Conservation (phyloP, 1,284 basidiomycete species). For the Sporisorium sorghi region DNA sequence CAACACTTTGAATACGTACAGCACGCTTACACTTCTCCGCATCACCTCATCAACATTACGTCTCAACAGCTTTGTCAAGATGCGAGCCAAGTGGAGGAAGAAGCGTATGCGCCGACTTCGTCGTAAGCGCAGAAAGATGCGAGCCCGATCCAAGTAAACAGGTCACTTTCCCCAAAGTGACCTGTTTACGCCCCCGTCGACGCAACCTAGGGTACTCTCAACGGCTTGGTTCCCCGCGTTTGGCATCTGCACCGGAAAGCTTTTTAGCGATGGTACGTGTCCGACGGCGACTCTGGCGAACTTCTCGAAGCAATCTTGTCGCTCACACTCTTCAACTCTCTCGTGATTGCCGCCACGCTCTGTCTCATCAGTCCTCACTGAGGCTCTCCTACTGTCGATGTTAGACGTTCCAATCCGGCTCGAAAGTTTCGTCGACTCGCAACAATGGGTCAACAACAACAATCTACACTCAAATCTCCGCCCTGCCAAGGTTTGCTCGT, state of each 20-base stretch:
- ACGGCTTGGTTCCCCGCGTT: conserved; percentile 22
- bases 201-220: conserved; percentile 19
- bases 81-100: conserved; percentile 68
- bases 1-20: too few species aligned
- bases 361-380: conserved; percentile 21
- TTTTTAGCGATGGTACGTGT: conserved; percentile 33
- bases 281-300: not conserved
- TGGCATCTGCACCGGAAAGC: conserved; percentile 21
- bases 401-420: conserved; percentile 21
- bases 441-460: conserved; percentile 39
- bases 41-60: not conserved
- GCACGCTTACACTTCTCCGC: conserved; percentile 23
- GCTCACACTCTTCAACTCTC: conserved; percentile 4
- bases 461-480: conserved; percentile 22
- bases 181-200: conserved; percentile 31
- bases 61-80: conserved; percentile 52
- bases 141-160: conserved; percentile 67
- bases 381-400: conserved; percentile 11
- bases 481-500: conserved; percentile 31
- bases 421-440: conserved; percentile 25
- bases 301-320: not conserved
- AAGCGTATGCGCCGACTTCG: conserved; percentile 68
- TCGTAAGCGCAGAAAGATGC: conserved; percentile 69
- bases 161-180: conserved; percentile 24
- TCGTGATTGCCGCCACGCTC: not conserved